These are phyloP conservation scores for Saturnispora mendoncae DNA, from an alignment of 805 yeast species.

Conservation along the genomic window DNA sequence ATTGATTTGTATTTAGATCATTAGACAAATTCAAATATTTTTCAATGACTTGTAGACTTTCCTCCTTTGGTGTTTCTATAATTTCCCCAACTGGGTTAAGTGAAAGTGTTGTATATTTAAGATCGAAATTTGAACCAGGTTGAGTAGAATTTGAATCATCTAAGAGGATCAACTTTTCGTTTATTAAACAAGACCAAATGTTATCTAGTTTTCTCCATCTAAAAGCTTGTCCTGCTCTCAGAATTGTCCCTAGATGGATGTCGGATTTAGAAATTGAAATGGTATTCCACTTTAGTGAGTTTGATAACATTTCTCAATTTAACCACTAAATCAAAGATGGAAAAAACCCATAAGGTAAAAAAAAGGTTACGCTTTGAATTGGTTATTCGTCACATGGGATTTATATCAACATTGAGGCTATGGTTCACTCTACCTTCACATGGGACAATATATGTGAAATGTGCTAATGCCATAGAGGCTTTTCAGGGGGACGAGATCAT, in stretches of 20 bases:
- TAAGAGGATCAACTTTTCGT: conserved; percentile 54
- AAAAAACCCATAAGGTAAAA: neutral
- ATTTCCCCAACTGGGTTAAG: neutral
- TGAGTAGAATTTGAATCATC: conserved; percentile 35
- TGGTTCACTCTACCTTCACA: conserved; percentile 7
- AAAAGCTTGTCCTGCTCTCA: conserved; percentile 82
- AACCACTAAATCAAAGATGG: neutral
- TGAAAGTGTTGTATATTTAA: conserved; percentile 40
- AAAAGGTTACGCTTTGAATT: neutral
- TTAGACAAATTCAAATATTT: conserved; percentile 68
- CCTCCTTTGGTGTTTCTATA: conserved; percentile 19
- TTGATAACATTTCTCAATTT: neutral
- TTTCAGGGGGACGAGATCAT: neutral
- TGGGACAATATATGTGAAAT: conserved; percentile 10
- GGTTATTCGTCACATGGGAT: neutral
- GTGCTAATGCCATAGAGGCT: conserved; percentile 3
- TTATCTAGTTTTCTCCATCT: conserved; percentile 59
- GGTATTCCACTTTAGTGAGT: conserved; percentile 2
- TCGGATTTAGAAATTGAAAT: conserved; percentile 30
- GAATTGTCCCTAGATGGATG: conserved; percentile 51
- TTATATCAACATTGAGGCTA: neutral
- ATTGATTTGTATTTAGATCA: conserved; percentile 43
- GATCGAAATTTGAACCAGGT: conserved; percentile 28
- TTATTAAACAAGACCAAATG: conserved; percentile 58
- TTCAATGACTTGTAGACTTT: conserved; percentile 35